A percentile compares a stretch with the other conserved stretches of the same genome.
Conservation (phyloP, 1,284 basidiomycete species). For the Ganoderma multipileum region DNA sequence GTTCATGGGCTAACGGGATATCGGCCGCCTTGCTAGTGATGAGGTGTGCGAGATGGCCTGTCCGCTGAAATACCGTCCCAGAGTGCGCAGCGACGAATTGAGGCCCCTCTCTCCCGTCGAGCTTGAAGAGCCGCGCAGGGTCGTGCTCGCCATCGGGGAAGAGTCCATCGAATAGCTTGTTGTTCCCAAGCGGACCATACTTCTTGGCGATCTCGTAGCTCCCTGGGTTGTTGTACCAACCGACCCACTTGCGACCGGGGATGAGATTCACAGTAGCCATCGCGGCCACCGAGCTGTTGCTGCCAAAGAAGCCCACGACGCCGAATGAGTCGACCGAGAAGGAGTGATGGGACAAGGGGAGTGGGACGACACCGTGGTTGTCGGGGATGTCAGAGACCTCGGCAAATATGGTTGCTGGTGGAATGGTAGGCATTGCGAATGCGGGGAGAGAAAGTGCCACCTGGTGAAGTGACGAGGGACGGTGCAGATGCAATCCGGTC, state of each 20-base stretch:
- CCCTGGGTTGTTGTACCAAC: constrained; percentile 31
- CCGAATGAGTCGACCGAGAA: constrained; percentile 30
- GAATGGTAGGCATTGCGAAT: neutral
- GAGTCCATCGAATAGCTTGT: constrained; percentile 28
- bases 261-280: constrained; percentile 31
- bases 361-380: neutral
- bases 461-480: neutral
- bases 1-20: neutral
- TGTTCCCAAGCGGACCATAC: constrained; percentile 29
- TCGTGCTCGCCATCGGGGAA: constrained; percentile 27
- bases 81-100: constrained; percentile 28
- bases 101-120: constrained; percentile 24
- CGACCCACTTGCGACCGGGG: constrained; percentile 24
- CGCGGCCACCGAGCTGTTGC: constrained; percentile 25
- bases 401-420: neutral
- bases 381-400: neutral
- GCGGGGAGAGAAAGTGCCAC: neutral
- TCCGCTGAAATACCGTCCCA: constrained; percentile 22
- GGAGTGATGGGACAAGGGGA: constrained; percentile 6
- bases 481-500: neutral
- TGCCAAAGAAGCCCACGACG: constrained; percentile 32
- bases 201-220: constrained; percentile 31
- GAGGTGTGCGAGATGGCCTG: constrained; percentile 27
- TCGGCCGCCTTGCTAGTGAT: constrained; percentile 20
- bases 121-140: constrained; percentile 28